Percentiles rank a stretch among this genome's conserved stretches.
These are phyloP conservation scores for Chaetomium sp. DNA, from an alignment of 2,329 filamentous ascomycete genomes.

Conservation along the genomic window DNA sequence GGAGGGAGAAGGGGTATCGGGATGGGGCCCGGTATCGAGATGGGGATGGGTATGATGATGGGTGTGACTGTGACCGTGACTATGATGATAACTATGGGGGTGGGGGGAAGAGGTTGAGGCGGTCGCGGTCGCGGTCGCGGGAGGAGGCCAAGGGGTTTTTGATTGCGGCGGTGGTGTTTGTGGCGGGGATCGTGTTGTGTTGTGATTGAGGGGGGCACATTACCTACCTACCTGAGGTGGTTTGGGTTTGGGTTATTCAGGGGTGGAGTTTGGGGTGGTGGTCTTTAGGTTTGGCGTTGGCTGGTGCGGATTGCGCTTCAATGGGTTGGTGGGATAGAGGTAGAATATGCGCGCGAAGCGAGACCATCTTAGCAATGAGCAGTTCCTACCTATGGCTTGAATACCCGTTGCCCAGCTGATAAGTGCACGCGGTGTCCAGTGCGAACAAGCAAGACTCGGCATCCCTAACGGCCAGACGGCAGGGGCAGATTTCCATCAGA, in stretches of 20 bases:
- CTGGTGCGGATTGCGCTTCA: background rate
- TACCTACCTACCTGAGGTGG: too few relatives aligned
- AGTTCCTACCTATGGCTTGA: background rate
- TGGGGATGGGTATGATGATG: background rate
- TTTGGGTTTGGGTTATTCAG: background rate
- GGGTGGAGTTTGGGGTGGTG: background rate
- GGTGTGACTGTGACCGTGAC: background rate
- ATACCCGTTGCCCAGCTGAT: background rate
- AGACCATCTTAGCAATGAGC: background rate
- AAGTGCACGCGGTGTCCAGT: background rate
- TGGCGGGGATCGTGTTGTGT: constrained; percentile 20
- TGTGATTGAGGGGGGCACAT: constrained; percentile 10
- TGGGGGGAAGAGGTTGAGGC: background rate
- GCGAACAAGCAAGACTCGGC: background rate
- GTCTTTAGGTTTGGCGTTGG: background rate
- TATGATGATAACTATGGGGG: too few relatives aligned
- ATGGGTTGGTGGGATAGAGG: background rate
- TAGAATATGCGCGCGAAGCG: background rate
- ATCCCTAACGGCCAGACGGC: background rate
- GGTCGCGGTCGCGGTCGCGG: constrained; percentile 1
- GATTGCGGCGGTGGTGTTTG: constrained; percentile 16
- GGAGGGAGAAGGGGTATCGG: background rate
- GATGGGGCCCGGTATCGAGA: background rate
- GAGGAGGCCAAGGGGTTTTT: constrained; percentile 21
- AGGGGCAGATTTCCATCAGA: background rate